phyloP scores from a whole-genome alignment of 805 yeast genomes.

The Lipomyces japonicus region DNA sequence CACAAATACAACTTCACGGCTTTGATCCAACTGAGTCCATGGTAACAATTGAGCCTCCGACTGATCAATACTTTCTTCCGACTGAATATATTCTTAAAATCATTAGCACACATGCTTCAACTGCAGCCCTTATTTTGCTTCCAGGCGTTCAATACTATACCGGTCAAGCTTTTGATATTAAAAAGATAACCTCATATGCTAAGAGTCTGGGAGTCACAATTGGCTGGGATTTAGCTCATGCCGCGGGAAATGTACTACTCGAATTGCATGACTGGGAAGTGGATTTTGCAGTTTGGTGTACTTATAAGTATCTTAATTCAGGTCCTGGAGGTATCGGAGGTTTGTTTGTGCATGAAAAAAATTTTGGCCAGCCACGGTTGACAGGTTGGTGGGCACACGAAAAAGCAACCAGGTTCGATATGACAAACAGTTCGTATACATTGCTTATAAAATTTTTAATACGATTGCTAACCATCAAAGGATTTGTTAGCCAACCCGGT shows the following conservation, averaged over 20 bases:
- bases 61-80: constrained; percentile 52
- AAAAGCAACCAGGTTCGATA: constrained; percentile 62
- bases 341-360: constrained; percentile 63
- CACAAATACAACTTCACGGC: constrained; percentile 64
- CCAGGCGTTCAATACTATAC: constrained; percentile 91
- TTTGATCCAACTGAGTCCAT: constrained; percentile 52
- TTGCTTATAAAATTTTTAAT: neutral
- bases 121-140: constrained; percentile 68
- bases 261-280: constrained; percentile 81
- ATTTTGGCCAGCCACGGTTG: constrained; percentile 52
- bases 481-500: constrained; percentile 60
- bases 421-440: constrained; percentile 42
- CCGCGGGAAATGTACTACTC: constrained; percentile 80
- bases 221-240: constrained; percentile 97
- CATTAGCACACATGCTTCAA: constrained; percentile 55
- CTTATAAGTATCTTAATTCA: constrained; percentile 83
- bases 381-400: constrained; percentile 99
- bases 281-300: constrained; percentile 94
- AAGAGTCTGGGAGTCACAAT: constrained; percentile 49
- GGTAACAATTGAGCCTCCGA: constrained; percentile 60
- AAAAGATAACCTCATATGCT: constrained; percentile 61
- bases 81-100: constrained; percentile 59
- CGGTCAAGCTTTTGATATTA: constrained; percentile 80
- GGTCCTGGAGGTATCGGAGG: constrained; percentile 97
- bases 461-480: constrained; percentile 5